Percentiles rank a stretch among this genome's conserved stretches.
Evolutionary conservation across 2,329 filamentous ascomycete species (phyloP).

Genomic region (Fusarium sp.): DNA sequence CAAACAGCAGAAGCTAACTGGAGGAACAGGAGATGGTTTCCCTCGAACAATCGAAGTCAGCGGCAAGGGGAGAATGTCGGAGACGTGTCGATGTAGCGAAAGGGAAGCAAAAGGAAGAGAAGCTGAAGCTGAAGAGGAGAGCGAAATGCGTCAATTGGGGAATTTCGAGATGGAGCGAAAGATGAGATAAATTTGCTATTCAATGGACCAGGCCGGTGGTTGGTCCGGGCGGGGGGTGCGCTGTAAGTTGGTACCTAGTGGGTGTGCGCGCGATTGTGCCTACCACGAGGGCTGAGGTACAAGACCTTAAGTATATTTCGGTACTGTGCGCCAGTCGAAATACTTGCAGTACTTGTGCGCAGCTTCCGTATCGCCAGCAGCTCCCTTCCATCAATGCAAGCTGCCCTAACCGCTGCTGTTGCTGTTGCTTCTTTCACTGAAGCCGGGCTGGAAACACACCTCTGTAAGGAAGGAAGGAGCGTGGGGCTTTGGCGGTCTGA

Average conservation of each 20-base stretch:
- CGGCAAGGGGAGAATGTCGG: slow-evolving; percentile 27
- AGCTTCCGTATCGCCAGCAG: slow-evolving; percentile 2
- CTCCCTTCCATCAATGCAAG: not conserved
- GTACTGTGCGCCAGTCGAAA: slow-evolving; percentile 16
- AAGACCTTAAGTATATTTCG: slow-evolving; percentile 7
- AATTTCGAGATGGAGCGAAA: slow-evolving; percentile 47
- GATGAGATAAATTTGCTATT: slow-evolving; percentile 51
- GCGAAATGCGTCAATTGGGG: slow-evolving; percentile 49
- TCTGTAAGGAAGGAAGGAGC: slow-evolving; percentile 16
- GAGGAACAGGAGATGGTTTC: slow-evolving; percentile 19
- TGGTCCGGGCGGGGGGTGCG: slow-evolving; percentile 44
- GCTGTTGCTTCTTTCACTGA: slow-evolving; percentile 15
- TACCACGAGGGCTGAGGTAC: slow-evolving; percentile 21
- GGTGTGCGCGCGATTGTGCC: slow-evolving; percentile 9
- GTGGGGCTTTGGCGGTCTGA: slow-evolving; percentile 39
- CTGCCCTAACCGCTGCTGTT: slow-evolving; percentile 2
- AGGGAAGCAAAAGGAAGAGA: slow-evolving; percentile 24
- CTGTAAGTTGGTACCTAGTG: slow-evolving; percentile 1
- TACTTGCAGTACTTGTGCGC: slow-evolving; percentile 19
- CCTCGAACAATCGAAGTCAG: slow-evolving; percentile 35
- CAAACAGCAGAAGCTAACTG: slow-evolving; percentile 24
- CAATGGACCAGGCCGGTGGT: slow-evolving; percentile 44
- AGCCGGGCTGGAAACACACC: slow-evolving; percentile 26
- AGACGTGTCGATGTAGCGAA: slow-evolving; percentile 30
- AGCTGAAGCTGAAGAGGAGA: slow-evolving; percentile 31